A percentile compares a stretch with the other conserved stretches of the same genome.
These are phyloP conservation scores for Neofusicoccum sp. DNA, from an alignment of 2,329 filamentous ascomycete species.

Conservation along the genomic window DNA sequence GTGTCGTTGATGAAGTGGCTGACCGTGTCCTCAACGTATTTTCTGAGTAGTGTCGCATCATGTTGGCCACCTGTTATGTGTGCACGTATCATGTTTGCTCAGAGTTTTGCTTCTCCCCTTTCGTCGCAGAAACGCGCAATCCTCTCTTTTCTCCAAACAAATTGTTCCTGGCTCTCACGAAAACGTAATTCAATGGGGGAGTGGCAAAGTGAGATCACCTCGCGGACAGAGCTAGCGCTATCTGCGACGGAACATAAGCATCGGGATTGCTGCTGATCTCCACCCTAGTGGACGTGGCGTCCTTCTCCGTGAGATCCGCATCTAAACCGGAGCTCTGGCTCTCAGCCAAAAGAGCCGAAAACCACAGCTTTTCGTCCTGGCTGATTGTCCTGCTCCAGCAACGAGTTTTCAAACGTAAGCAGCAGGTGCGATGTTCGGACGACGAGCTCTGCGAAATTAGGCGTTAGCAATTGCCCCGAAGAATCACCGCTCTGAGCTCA, in stretches of 20 bases:
- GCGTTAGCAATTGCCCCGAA: conserved; percentile 7
- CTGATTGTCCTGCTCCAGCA: conserved; percentile 57
- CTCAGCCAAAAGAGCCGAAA: conserved; percentile 52
- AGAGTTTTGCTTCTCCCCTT: too few relatives aligned
- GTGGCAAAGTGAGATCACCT: conserved; percentile 6
- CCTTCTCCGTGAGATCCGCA: neutral
- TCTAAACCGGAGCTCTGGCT: neutral
- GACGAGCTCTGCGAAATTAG: conserved; percentile 57
- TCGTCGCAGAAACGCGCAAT: too few relatives aligned
- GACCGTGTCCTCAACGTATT: neutral
- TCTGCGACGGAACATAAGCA: conserved; percentile 9
- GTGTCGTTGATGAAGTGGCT: neutral
- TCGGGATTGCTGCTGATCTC: neutral
- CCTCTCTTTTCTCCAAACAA: neutral
- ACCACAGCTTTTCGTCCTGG: conserved; percentile 64
- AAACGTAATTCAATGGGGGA: neutral
- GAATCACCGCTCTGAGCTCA: neutral
- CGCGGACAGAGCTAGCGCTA: neutral
- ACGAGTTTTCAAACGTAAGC: conserved; percentile 63
- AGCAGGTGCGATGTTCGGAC: conserved; percentile 64
- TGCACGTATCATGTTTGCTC: too few relatives aligned
- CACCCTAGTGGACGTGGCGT: conserved; percentile 1
- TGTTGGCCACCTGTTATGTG: too few relatives aligned
- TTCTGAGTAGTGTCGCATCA: too few relatives aligned
- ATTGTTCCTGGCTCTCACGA: neutral